These are phyloP conservation scores for Rhodosporidiobolus odoratus DNA, from an alignment of 768 basidiomycete genomes.

Conservation along the genomic window DNA sequence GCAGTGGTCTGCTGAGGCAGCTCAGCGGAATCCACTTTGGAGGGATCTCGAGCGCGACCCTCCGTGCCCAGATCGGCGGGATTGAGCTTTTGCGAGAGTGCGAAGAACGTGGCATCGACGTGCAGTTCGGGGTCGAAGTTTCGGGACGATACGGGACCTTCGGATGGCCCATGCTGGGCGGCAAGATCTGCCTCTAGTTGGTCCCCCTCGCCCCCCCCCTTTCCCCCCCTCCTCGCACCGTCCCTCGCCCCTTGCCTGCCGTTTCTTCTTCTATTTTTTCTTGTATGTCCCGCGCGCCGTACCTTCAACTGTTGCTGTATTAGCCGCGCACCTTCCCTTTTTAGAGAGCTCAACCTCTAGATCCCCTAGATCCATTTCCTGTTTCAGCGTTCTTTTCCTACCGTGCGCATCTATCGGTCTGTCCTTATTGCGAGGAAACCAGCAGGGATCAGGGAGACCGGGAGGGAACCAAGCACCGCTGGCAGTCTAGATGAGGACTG, in stretches of 20 bases:
- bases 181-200: neutral
- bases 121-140: constrained; percentile 8
- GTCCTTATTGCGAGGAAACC: neutral
- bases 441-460: neutral
- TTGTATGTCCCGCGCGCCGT: neutral
- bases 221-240: too few relatives aligned
- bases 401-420: neutral
- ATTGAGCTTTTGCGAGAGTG: constrained; percentile 5
- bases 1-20: neutral
- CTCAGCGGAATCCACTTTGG: neutral
- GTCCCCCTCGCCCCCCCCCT: neutral
- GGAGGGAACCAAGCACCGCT: neutral
- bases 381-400: neutral
- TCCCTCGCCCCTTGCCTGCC: too few relatives aligned
- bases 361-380: neutral
- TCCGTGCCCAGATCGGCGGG: constrained; percentile 20
- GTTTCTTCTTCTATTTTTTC: neutral
- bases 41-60: constrained; percentile 18
- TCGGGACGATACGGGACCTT: neutral
- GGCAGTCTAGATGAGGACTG: too few relatives aligned
- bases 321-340: neutral
- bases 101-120: constrained; percentile 5
- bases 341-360: constrained; percentile 7
- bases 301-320: constrained; percentile 5
- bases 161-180: neutral